Evolutionary conservation across 1,139 yeast genomes (phyloP).

Genomic region (Candida pseudoviswanathii): DNA sequence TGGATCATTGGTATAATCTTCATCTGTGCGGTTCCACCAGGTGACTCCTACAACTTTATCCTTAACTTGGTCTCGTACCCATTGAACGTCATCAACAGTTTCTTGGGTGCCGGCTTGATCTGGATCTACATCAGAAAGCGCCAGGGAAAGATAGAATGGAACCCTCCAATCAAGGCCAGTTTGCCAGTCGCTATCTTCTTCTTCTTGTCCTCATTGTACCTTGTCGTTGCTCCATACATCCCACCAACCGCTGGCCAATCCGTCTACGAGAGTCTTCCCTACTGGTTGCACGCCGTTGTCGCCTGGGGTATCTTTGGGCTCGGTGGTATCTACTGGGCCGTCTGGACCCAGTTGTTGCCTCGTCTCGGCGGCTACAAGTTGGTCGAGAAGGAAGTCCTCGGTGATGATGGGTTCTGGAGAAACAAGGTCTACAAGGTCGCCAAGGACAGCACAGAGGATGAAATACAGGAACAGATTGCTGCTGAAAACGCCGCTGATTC

Average conservation of each 20-base stretch:
- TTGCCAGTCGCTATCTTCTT: conserved; percentile 66
- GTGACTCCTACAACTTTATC: conserved; percentile 52
- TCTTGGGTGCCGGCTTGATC: conserved; percentile 44
- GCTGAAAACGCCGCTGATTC: neutral
- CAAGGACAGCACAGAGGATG: conserved; percentile 21
- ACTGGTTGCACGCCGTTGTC: conserved; percentile 81
- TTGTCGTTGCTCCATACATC: conserved; percentile 78
- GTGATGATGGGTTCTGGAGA: conserved; percentile 78
- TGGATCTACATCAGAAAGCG: conserved; percentile 46
- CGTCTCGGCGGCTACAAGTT: conserved; percentile 58
- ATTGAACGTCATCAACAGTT: conserved; percentile 53
- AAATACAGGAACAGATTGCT: conserved; percentile 11
- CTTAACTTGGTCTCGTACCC: conserved; percentile 53
- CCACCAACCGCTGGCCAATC: conserved; percentile 70
- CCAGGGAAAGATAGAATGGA: conserved; percentile 63
- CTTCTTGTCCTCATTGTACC: conserved; percentile 66
- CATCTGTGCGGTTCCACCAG: conserved; percentile 47
- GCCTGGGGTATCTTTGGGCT: conserved; percentile 77
- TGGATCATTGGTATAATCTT: conserved; percentile 52
- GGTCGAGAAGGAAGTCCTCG: conserved; percentile 59
- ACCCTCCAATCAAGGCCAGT: conserved; percentile 73
- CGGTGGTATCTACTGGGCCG: conserved; percentile 72
- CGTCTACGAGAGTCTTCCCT: conserved; percentile 69
- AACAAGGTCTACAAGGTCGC: conserved; percentile 54
- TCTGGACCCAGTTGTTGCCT: conserved; percentile 68